Evolutionary conservation across 176 grass and related monocot genomes (phyloP), one percentile per base, ranked within the genome.

Genomic region (Tillandsia fasciculata): DNA sequence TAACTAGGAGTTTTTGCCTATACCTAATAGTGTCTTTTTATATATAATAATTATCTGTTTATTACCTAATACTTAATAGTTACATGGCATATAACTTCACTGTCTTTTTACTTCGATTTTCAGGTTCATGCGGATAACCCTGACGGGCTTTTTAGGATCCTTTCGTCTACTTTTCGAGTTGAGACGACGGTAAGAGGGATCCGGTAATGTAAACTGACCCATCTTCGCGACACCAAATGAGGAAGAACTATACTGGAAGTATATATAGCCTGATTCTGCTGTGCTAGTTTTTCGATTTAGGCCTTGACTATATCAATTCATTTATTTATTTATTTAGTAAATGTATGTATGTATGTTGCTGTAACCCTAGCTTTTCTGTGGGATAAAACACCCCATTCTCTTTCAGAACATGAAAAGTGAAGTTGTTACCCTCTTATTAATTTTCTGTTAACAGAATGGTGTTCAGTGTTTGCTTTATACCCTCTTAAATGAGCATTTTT

Each of bases 91-190:
- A 6, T 42, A 42, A 42, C 33, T 20, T 61, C 56, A 8, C 22
- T 15, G 24, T 9, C 22, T 12, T 11, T 49, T 42, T 24, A 2
- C 52, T 33, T 56, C 22, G 12, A 15, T 20, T 86, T 81, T 68
- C 93, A 96, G 93, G 93, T 96, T 75, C 93, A 92, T 69, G 83
- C 88, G 28, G 93, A 96, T 20, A 96, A 96, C 64, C 88, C 93
- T 7, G 89, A 96, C 27, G 93, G 93, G 10, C 82, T 96, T 24
- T 96, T 96, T 57, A 85, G 81, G 76, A 96, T 96, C 49, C 88
- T 96, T 50, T 91, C 89, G 0, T 92, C 93, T 24, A 92, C 93
- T 59, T 96, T 96, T 28, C 78, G 86, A 47, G 70, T 81, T 0
- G 86, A 91, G 76, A 86, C 89, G 15, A 86, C 83, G 28, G 67